phyloP scores from a whole-genome alignment of 495 filamentous ascomycete species.

The Aspergillus sparsus region DNA sequence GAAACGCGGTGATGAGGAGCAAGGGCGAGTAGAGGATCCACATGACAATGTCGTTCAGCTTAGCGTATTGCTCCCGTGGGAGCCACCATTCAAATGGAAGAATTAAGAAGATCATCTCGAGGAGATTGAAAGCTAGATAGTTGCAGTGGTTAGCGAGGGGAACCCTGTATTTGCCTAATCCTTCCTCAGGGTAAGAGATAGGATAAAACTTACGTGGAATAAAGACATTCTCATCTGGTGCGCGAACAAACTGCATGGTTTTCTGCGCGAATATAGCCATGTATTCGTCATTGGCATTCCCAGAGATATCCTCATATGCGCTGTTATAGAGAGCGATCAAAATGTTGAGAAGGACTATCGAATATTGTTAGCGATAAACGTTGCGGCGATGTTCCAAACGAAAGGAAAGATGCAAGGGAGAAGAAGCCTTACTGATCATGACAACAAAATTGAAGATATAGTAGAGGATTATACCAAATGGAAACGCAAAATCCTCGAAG shows the following conservation, averaged over 20 bases:
- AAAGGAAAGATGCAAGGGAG: no score
- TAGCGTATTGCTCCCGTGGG: constrained; percentile 62
- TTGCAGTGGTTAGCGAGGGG: no score
- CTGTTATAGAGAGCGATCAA: constrained; percentile 96
- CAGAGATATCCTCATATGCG: constrained; percentile 94
- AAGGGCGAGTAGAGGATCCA: constrained; percentile 81
- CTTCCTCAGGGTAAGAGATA: neutral
- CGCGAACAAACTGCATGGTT: constrained; percentile 93
- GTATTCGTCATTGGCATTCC: constrained; percentile 92
- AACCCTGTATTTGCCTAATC: no score
- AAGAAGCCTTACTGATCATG: constrained; percentile 62
- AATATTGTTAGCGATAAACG: constrained; percentile 6
- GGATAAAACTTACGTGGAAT: constrained; percentile 63
- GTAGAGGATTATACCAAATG: constrained; percentile 87
- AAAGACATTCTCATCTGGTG: constrained; percentile 97
- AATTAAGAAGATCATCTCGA: constrained; percentile 79
- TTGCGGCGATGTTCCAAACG: no score
- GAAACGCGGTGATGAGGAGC: constrained; percentile 71
- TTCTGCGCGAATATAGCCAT: constrained; percentile 88
- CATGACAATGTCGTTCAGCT: constrained; percentile 87
- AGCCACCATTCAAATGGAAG: constrained; percentile 97
- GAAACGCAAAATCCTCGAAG: constrained; percentile 75
- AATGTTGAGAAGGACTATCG: constrained; percentile 79
- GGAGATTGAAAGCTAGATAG: constrained; percentile 73
- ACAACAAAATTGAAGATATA: constrained; percentile 97